Evolutionary conservation across 768 basidiomycete genomes (phyloP), one percentile per base, ranked within the genome.

Genomic region (Xerocomellus chrysenteron): DNA sequence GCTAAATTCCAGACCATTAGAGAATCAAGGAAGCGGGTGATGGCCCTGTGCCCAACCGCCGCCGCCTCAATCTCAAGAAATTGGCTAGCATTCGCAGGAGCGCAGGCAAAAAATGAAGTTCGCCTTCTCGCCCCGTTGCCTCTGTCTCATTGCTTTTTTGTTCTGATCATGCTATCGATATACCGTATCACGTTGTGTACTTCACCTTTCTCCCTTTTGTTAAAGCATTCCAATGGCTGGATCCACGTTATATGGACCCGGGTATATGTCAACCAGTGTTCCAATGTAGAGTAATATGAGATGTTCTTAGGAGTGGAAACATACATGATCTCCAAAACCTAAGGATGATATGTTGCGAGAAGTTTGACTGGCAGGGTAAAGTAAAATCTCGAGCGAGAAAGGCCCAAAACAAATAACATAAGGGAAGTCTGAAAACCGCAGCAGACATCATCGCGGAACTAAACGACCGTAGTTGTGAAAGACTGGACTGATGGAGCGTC

Each of bases 391-490:
- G 40, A 52, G 19, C 21, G 50, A 60, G 42, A 55, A 52, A 53
- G 49, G 57, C 55, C 59, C 65, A 62, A 59, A 60, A 60, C 52
- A 54, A 50, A 65, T 60, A 58, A 63, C 17, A 61, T 64, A 55
- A 35, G 47, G 47, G 37, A 49, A 56, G 35, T 51, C 32, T 43
- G 51, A 59, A 60, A 62, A 60, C 59, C 55, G 56, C 60, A 67
- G 53, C 47, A 63, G 41, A 63, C 62, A 67, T 46, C 55, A 66
- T 59, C 28, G 60, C 55, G 57, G 57, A 65, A 71, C 70, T 68
- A 70, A 72, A 72, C 52, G 72, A 73, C 59, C 45, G 70, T 73
- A 65, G 46, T 50, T 62, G 51, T 49, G 59, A 70, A 68, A 46
- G 70, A 70, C 47, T 61, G 62, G 28, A 60, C 43, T 58, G 55